Evolutionary conservation across 2,329 filamentous ascomycete genomes (phyloP), one percentile per base, ranked within the genome.

Genomic region (Hymenoscyphus fraxineus): DNA sequence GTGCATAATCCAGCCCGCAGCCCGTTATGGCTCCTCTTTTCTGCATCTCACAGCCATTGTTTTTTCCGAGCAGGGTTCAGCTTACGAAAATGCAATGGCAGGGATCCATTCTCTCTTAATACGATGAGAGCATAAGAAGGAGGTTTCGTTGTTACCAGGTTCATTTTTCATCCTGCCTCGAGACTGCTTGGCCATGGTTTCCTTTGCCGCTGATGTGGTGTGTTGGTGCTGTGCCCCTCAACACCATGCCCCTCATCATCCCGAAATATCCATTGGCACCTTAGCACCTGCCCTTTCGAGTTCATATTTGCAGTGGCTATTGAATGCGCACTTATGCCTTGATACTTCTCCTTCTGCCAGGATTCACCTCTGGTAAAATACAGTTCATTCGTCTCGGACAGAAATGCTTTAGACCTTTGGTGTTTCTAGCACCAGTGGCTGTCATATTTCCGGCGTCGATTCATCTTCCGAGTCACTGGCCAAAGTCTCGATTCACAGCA

Each of bases 11-110:
- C 16, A 16, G 16, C 7, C 6, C 13, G 6, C 44, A 51, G 15
- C 19, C 44, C 44, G 44, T 51, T 51, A 27, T 51, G 44, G 44
- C n/a, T 51, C 44, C 44, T 51, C 44, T 51, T 51, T 19, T 51
- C 22, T 51, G 44, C 44, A 51, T 51, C 19, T 51, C 44, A 22
- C n/a, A 51, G n/a, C 44, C 19, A 12, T 51, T 51, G 9, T n/a
- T 12, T 27, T 51, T 22, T 51, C 44, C 44, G 22, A 51, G 7
- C 44, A 51, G 10, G 44, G 44, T 12, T 35, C 44, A 6, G 44
- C n/a, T n/a, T 51, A 51, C 12, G 44, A n/a, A 51, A 27, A 51
- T 27, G 44, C 44, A 51, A 51, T 51, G 9, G n/a, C 44, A 51
- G 44, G 44, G 44, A 3, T 22, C 9, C 12, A 9, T 10, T 27